phyloP scores from a whole-genome alignment of 345 rosid genomes.

The Pugionium cornutum region DNA sequence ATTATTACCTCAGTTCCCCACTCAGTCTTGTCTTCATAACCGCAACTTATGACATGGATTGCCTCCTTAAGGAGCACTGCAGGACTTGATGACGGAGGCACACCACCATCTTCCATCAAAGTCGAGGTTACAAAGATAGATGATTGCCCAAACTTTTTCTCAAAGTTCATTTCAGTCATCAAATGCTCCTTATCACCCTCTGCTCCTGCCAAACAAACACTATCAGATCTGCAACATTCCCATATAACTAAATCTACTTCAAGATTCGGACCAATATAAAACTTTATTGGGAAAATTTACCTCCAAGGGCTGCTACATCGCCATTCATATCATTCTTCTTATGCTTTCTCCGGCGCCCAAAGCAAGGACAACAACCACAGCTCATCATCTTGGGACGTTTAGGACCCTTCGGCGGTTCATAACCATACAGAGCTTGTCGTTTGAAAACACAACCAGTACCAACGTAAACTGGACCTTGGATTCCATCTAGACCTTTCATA shows the following conservation, averaged over 20 bases:
- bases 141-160: constrained; percentile 89
- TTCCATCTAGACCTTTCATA: constrained; percentile 84
- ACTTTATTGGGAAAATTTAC: constrained; percentile 38
- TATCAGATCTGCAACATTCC: not conserved
- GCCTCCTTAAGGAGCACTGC: constrained; percentile 96
- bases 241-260: not conserved
- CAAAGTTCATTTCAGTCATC: constrained; percentile 94
- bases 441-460: constrained; percentile 98
- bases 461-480: constrained; percentile 95
- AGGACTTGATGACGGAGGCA: constrained; percentile 97
- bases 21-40: constrained; percentile 97
- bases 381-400: constrained; percentile 95
- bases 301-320: constrained; percentile 60
- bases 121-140: constrained; percentile 91
- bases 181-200: constrained; percentile 77
- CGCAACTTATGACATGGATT: constrained; percentile 96
- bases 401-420: constrained; percentile 83
- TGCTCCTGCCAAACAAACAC: constrained; percentile 41
- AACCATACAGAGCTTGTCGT: constrained; percentile 94
- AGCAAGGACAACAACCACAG: constrained; percentile 97
- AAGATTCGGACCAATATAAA: constrained; percentile 14
- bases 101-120: constrained; percentile 91
- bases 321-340: constrained; percentile 52
- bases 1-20: constrained; percentile 90
- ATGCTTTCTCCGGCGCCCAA: constrained; percentile 73